Conservation (phyloP, 2,329 filamentous ascomycete species). For the Geosmithia putterillii region DNA sequence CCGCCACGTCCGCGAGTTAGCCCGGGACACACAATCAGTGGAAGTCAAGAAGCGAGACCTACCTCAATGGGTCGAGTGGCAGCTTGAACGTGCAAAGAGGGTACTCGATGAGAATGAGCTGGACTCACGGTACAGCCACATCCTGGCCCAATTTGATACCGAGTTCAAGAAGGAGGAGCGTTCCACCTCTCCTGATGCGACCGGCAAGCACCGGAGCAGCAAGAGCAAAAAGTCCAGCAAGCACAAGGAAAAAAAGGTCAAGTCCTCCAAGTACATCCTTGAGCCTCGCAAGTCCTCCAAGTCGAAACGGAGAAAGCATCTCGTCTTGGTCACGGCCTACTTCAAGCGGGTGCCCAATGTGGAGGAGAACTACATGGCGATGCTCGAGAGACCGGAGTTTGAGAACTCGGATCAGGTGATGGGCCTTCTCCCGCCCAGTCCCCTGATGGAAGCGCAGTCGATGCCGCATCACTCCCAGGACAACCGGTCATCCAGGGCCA, state of each 20-base stretch:
- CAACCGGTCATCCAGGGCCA: no score
- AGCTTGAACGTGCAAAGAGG: conserved; percentile 25
- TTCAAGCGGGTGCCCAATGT: conserved; percentile 26
- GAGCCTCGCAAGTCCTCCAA: conserved; percentile 9
- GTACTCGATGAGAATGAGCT: conserved; percentile 18
- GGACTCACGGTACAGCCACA: conserved; percentile 25
- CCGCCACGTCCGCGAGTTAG: conserved; percentile 23
- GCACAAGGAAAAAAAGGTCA: neutral
- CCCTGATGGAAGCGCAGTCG: no score
- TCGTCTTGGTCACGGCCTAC: conserved; percentile 29
- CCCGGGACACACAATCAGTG: conserved; percentile 16
- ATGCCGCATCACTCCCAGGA: no score
- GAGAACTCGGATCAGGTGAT: no score
- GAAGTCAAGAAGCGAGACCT: conserved; percentile 25
- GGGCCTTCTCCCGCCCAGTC: no score
- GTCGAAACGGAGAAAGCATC: conserved; percentile 19
- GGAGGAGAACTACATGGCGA: conserved; percentile 14
- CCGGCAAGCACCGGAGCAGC: neutral
- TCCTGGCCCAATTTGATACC: conserved; percentile 31
- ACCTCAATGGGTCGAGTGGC: conserved; percentile 21
- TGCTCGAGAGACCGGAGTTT: conserved; percentile 12
- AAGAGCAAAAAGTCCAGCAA: conserved; percentile 4
- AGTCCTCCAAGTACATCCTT: conserved; percentile 1
- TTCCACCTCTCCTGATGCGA: neutral
- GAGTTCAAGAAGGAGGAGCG: conserved; percentile 15